These are phyloP conservation scores for Kodamaea lidongshanica DNA, from an alignment of 805 yeast genomes.

Conservation along the genomic window DNA sequence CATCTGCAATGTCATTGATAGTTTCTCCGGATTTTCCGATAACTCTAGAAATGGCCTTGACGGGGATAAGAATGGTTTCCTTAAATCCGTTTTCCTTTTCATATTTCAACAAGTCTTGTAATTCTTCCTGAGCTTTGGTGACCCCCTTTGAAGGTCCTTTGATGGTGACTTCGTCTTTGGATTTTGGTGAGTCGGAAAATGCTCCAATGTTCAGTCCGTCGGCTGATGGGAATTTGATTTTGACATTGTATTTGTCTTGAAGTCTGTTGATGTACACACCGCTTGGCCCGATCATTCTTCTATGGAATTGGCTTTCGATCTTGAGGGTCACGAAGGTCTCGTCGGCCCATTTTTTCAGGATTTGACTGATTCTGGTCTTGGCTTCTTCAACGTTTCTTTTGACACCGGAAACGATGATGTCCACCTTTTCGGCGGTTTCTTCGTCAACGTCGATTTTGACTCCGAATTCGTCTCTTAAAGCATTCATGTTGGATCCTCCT, in stretches of 20 bases:
- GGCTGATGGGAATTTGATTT: conserved; percentile 63
- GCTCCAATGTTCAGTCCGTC: conserved; percentile 16
- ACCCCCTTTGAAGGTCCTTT: conserved; percentile 92
- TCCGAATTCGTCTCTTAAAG: conserved; percentile 65
- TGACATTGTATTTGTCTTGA: conserved; percentile 81
- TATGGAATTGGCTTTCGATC: conserved; percentile 74
- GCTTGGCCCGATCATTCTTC: conserved; percentile 74
- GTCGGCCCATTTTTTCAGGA: conserved; percentile 76
- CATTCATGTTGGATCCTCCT: conserved; percentile 69
- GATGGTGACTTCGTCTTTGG: conserved; percentile 58
- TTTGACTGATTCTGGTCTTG: conserved; percentile 47
- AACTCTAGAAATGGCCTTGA: conserved; percentile 69
- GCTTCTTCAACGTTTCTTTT: conserved; percentile 75
- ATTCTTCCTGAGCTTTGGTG: conserved; percentile 72
- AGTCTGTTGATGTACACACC: conserved; percentile 79
- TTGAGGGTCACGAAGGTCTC: conserved; percentile 58
- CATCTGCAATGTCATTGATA: conserved; percentile 73
- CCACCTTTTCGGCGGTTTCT: conserved; percentile 32
- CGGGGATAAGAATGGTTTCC: conserved; percentile 59
- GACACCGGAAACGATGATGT: conserved; percentile 59
- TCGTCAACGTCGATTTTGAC: conserved; percentile 63
- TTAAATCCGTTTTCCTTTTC: conserved; percentile 81
- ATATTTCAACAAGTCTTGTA: conserved; percentile 74
- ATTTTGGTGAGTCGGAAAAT: conserved; percentile 35
- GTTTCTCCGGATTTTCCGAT: conserved; percentile 87